Conservation (phyloP, 2,329 filamentous ascomycete species). For the Ceratocystis ficicola region DNA sequence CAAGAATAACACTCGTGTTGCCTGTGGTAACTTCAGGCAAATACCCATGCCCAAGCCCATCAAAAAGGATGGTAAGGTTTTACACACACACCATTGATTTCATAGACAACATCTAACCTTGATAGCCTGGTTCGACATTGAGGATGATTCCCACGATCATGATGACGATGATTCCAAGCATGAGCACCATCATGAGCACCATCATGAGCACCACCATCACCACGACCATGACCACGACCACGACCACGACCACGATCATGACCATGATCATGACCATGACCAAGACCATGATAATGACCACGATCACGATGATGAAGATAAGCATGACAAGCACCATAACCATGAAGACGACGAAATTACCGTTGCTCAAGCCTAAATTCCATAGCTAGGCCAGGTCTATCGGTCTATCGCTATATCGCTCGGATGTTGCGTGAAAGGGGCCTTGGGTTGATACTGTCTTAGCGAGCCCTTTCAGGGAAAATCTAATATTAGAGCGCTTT, state of each 20-base stretch:
- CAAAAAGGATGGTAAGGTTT: background rate
- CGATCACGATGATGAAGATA: background rate
- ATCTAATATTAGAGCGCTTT: conserved; percentile 6
- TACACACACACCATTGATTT: background rate
- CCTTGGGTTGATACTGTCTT: background rate
- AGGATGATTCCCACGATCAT: background rate
- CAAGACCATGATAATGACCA: background rate
- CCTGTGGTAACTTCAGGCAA: conserved; percentile 33
- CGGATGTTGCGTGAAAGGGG: background rate
- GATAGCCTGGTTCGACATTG: background rate
- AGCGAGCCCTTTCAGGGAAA: background rate
- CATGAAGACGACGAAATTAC: background rate
- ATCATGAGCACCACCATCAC: background rate
- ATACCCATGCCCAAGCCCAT: conserved; percentile 12
- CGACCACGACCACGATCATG: background rate
- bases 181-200: background rate
- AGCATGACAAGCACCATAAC: background rate
- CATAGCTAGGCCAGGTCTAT: background rate
- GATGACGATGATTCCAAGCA: background rate
- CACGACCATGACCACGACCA: background rate
- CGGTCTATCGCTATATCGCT: background rate
- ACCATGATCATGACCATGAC: background rate
- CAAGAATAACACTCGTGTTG: conserved; percentile 31
- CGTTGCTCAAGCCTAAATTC: background rate
- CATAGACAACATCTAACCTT: background rate